Percentiles rank a stretch among this genome's conserved stretches.
Evolutionary conservation across 2,329 filamentous ascomycete species (phyloP).

Genomic region (Epichloe coenophiala): DNA sequence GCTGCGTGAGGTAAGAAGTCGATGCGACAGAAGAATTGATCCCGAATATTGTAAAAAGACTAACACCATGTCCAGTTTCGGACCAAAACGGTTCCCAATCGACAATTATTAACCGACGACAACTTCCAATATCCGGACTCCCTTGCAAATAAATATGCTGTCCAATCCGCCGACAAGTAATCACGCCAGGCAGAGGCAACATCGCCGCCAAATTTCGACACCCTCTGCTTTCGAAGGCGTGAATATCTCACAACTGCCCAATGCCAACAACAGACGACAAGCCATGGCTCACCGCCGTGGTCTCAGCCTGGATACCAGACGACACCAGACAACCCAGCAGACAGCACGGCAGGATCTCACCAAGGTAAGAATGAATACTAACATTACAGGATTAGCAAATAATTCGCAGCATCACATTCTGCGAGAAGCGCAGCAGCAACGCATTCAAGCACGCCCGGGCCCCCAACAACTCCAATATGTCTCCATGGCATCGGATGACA

Average conservation of each 20-base stretch:
- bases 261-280: conserved; percentile 26
- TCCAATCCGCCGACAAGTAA: conserved; percentile 60
- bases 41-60: not conserved
- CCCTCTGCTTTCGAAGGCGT: conserved; percentile 64
- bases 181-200: conserved; percentile 43
- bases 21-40: not conserved
- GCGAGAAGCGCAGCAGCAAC: conserved; percentile 85
- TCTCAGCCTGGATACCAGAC: conserved; percentile 67
- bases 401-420: conserved; percentile 57
- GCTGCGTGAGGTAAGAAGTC: conserved; percentile 60
- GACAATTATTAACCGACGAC: conserved; percentile 37
- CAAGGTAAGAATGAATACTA: conserved; percentile 40
- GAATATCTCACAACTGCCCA: conserved; percentile 54
- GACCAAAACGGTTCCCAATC: conserved; percentile 35
- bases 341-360: conserved; percentile 19
- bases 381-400: conserved; percentile 41
- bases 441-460: conserved; percentile 64
- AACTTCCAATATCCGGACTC: conserved; percentile 46
- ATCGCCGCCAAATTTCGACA: conserved; percentile 81
- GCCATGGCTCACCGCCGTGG: conserved; percentile 59
- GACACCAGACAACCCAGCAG: conserved; percentile 30
- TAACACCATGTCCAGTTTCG: conserved; percentile 23
- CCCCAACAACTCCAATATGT: conserved; percentile 15
- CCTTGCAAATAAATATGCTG: conserved; percentile 62
- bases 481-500: conserved; percentile 21